phyloP scores from a whole-genome alignment of 768 basidiomycete species.

The Exidia glandulosa region DNA sequence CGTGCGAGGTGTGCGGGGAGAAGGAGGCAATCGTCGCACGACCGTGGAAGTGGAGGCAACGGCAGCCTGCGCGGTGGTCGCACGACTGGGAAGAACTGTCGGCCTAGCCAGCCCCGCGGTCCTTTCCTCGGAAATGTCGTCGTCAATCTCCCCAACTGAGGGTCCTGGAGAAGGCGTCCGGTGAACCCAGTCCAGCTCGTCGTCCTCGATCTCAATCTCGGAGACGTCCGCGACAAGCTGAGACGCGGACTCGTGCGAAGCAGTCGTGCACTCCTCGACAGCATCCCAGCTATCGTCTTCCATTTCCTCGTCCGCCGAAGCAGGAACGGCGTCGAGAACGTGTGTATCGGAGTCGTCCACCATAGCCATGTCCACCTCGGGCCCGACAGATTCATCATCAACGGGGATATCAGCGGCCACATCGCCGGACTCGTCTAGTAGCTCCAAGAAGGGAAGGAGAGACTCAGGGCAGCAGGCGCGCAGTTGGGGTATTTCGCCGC shows the following conservation, averaged over 20 bases:
- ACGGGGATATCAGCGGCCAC: background rate
- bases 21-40: too few relatives aligned
- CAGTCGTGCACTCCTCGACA: background rate
- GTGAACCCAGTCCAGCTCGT: background rate
- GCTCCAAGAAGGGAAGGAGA: background rate
- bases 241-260: background rate
- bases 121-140: background rate
- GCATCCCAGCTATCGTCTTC: background rate
- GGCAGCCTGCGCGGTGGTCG: background rate
- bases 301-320: too few relatives aligned
- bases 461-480: background rate
- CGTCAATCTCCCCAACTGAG: background rate
- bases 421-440: background rate
- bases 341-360: background rate
- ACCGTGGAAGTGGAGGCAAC: too few relatives aligned
- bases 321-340: too few relatives aligned
- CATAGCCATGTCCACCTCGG: background rate
- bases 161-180: background rate
- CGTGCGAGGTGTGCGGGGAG: too few relatives aligned
- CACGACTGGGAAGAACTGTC: background rate
- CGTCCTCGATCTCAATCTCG: background rate
- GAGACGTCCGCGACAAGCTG: background rate
- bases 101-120: background rate
- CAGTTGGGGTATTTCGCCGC: background rate
- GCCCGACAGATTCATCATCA: background rate